Evolutionary conservation across 495 filamentous ascomycete genomes (phyloP).

Genomic region (Penicillium tannophilum): DNA sequence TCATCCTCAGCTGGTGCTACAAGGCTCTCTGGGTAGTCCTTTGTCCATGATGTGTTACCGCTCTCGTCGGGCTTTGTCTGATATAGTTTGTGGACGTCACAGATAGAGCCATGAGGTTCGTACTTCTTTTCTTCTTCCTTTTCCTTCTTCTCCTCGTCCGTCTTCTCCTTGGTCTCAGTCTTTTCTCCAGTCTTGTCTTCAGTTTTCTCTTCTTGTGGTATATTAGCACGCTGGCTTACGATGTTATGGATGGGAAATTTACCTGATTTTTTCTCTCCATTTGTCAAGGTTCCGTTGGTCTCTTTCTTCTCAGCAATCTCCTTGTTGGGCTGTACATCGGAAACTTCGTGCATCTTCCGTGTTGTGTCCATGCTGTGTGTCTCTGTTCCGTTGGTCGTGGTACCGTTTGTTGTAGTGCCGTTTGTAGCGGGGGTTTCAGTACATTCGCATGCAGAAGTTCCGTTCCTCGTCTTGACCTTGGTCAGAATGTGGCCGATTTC

Average conservation of each 20-base stretch:
- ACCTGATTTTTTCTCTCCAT: not conserved
- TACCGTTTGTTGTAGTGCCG: not conserved
- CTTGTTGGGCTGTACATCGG: not conserved
- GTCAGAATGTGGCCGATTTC: not conserved
- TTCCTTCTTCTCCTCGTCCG: constrained; percentile 4
- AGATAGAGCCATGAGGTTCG: constrained; percentile 26
- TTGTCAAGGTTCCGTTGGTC: not conserved
- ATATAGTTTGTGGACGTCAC: constrained; percentile 35
- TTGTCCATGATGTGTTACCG: constrained; percentile 33
- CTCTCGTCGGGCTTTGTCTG: constrained; percentile 30
- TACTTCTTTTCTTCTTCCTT: constrained; percentile 11
- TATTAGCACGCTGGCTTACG: not conserved
- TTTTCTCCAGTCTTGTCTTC: not conserved
- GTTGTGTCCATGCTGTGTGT: not conserved
- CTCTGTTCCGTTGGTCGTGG: not conserved
- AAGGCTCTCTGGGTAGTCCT: constrained; percentile 46
- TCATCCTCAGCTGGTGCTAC: constrained; percentile 52
- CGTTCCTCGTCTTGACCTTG: not conserved
- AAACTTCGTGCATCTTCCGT: not conserved
- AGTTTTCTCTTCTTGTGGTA: not conserved
- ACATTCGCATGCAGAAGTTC: not conserved
- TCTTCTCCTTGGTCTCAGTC: constrained; percentile 5
- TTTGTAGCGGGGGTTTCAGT: not conserved
- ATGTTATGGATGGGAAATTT: not conserved
- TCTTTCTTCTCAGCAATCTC: not conserved